Evolutionary conservation across 345 rosid genomes (phyloP).

Genomic region (Eucalyptus regnans): DNA sequence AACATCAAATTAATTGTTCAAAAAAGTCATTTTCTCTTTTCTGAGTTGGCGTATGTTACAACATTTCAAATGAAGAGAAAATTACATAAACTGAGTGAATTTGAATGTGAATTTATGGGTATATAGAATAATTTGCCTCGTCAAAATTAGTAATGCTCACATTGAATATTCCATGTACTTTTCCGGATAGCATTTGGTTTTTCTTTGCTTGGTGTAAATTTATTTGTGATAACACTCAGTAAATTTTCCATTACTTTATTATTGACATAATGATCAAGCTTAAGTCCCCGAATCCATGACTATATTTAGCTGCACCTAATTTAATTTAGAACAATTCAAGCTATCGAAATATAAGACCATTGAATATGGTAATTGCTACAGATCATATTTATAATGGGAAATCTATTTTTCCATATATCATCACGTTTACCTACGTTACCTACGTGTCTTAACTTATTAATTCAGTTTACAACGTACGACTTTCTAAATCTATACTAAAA

Average conservation of each 20-base stretch:
- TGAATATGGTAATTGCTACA: fast-evolving
- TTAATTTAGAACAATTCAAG: not conserved
- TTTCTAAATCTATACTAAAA: not conserved
- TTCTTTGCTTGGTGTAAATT: not conserved
- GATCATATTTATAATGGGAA: not conserved
- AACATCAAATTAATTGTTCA: not conserved
- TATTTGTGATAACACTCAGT: not conserved
- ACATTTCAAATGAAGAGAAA: not conserved
- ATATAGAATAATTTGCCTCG: not conserved
- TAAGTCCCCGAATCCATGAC: not conserved
- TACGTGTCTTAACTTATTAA: not conserved
- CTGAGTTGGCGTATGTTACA: not conserved
- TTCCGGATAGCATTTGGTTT: not conserved
- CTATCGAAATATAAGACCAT: not conserved
- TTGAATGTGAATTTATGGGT: not conserved
- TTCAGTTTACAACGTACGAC: fast-evolving
- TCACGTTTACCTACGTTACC: not conserved
- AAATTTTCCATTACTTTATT: not conserved
- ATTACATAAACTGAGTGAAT: not conserved
- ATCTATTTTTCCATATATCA: not conserved
- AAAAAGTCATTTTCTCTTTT: not conserved
- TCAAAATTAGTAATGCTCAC: not conserved
- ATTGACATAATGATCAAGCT: not conserved
- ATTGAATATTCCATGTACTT: not conserved
- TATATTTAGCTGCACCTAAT: not conserved